Percentiles rank a stretch among this genome's conserved stretches.
phyloP scores from a whole-genome alignment of 345 rosid genomes.

The Adansonia digitata region DNA sequence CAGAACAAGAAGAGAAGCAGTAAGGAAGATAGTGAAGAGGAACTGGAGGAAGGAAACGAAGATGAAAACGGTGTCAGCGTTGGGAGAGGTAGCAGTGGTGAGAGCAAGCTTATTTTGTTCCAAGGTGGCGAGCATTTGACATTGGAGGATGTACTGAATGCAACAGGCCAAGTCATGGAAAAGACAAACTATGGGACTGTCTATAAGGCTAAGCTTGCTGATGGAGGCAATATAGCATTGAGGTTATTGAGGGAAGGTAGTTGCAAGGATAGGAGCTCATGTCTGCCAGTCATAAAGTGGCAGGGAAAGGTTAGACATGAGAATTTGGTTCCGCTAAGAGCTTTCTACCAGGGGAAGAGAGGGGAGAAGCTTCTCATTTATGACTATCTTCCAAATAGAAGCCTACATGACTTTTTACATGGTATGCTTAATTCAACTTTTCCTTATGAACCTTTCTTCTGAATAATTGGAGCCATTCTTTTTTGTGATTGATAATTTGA shows the following conservation, averaged over 20 bases:
- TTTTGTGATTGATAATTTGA: too few relatives aligned
- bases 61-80: slow-evolving; percentile 38
- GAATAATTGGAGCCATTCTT: too few relatives aligned
- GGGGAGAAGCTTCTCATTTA: slow-evolving; percentile 97
- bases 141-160: slow-evolving; percentile 88
- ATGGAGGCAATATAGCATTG: slow-evolving; percentile 91
- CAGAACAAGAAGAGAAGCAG: slow-evolving; percentile 78
- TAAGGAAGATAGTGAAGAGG: slow-evolving; percentile 70
- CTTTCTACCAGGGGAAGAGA: slow-evolving; percentile 95
- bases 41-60: slow-evolving; percentile 66
- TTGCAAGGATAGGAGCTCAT: slow-evolving; percentile 73
- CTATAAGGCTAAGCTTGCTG: slow-evolving; percentile 91
- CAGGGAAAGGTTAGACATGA: slow-evolving; percentile 80
- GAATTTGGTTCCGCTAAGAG: slow-evolving; percentile 86
- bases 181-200: slow-evolving; percentile 92
- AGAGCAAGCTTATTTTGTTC: slow-evolving; percentile 85
- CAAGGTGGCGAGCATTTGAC: slow-evolving; percentile 97
- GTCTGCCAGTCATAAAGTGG: slow-evolving; percentile 71
- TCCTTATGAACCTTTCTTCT: too few relatives aligned
- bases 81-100: slow-evolving; percentile 33
- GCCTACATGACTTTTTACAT: slow-evolving; percentile 78
- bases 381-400: slow-evolving; percentile 81
- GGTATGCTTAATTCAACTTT: too few relatives aligned
- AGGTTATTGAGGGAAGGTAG: slow-evolving; percentile 94
- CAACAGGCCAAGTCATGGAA: slow-evolving; percentile 98